Conservation (phyloP, 2,329 filamentous ascomycete genomes). For the Fusarium vanettenii region DNA sequence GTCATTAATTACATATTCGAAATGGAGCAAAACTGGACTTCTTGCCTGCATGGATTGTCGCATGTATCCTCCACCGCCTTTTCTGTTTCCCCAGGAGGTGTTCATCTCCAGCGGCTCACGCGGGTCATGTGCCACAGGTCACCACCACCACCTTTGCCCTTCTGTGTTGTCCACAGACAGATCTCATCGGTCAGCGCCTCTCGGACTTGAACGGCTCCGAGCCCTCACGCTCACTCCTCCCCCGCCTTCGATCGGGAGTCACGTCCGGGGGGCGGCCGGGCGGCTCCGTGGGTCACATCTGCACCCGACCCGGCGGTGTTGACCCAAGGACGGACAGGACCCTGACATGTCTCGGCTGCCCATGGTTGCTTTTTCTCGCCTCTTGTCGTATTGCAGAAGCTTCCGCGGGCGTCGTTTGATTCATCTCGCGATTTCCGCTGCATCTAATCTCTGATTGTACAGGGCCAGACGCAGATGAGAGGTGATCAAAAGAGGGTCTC, state of each 20-base stretch:
- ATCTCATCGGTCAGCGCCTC: conserved; percentile 11
- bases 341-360: conserved; percentile 7
- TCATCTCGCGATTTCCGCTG: conserved; percentile 16
- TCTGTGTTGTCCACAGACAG: neutral
- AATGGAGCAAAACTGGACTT: conserved; percentile 19
- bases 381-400: conserved; percentile 9
- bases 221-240: conserved; percentile 12
- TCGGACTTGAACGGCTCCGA: conserved; percentile 15
- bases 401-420: conserved; percentile 21
- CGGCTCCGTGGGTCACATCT: conserved; percentile 13
- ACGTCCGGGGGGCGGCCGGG: neutral
- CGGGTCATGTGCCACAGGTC: conserved; percentile 34
- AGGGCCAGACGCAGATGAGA: conserved; percentile 21
- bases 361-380: conserved; percentile 13
- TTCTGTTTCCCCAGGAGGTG: conserved; percentile 12
- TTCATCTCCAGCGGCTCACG: conserved; percentile 30
- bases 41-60: conserved; percentile 15
- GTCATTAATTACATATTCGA: conserved; percentile 1
- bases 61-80: conserved; percentile 32
- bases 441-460: conserved; percentile 8
- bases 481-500: conserved; percentile 21
- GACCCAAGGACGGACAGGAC: neutral
- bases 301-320: neutral
- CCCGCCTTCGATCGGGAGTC: neutral
- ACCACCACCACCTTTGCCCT: neutral